Evolutionary conservation across 2,329 filamentous ascomycete species (phyloP), one percentile per base, ranked within the genome.

Genomic region (Epichloe elymi): DNA sequence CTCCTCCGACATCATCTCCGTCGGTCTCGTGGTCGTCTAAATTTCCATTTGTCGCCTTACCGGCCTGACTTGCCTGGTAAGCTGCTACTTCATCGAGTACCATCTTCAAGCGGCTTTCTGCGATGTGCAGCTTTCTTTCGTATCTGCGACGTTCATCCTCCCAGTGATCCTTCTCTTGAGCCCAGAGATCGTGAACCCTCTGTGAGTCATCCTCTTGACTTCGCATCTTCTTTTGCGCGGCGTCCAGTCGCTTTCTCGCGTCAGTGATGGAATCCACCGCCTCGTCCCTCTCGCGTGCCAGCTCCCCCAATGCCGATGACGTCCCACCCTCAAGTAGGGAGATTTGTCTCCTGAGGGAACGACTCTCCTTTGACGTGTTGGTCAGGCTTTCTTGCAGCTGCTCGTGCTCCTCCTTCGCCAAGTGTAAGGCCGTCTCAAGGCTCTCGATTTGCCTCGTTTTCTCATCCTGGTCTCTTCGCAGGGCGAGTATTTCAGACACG

Each of bases 391-490:
- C 73, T 54, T 81, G 78, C 8, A 94, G 68, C 0, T 75, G 67
- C 54, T 95, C 89, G 56, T 86, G 84, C 56, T 97, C 89, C 52
- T 79, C 77, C 51, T 82, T 82, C 1, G 82, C 75, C 1, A 78
- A 70, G 55, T 94, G 82, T 36, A 98, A 70, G 26, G 76, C 82
- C 1, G 76, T 72, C 67, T 98, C 93, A 15, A 98, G 74, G 49
- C 79, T 82, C 63, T 96, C 90, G 50, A 98, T 95, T 49, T 88
- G 78, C 59, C 82, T 87, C 43, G 84, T 79, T 68, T 95, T 96
- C 41, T 86, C 88, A 63, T 98, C 93, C 55, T 97, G 80, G 57
- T 98, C 93, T 52, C 93, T 78, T 20, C 90, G 82, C 47, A 98
- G 70, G 2, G 83, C 81, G 39, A 98, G 73, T 55, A 98, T 98